These are phyloP conservation scores for Serendipita sp. DNA, from an alignment of 768 basidiomycete species.

Conservation along the genomic window DNA sequence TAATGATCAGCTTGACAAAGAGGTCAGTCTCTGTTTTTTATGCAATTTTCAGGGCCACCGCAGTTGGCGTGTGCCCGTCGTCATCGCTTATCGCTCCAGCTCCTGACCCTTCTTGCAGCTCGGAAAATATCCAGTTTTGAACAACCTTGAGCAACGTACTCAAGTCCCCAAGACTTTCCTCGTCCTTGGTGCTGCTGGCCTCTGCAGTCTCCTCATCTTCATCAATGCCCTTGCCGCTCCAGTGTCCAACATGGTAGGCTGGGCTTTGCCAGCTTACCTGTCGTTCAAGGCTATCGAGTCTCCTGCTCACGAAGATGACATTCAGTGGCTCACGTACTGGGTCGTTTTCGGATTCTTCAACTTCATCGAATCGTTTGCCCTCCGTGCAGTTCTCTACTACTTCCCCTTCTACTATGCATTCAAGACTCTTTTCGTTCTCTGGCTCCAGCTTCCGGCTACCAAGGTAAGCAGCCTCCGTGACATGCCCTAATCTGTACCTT, in stretches of 20 bases:
- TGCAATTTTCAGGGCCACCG: not conserved
- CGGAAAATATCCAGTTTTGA: conserved; percentile 70
- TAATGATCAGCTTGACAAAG: conserved; percentile 84
- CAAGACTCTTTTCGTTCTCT: conserved; percentile 83
- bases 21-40: conserved; percentile 38
- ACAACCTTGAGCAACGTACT: conserved; percentile 73
- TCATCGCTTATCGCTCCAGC: conserved; percentile 1
- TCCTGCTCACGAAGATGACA: conserved; percentile 67
- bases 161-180: conserved; percentile 86
- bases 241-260: conserved; percentile 88
- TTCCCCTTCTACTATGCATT: conserved; percentile 87
- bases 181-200: conserved; percentile 51
- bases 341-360: conserved; percentile 86
- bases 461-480: conserved; percentile 41
- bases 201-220: conserved; percentile 60
- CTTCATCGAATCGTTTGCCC: conserved; percentile 75
- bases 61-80: not conserved
- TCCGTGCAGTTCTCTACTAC: conserved; percentile 77
- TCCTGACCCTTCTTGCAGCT: conserved; percentile 18
- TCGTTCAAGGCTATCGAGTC: conserved; percentile 88
- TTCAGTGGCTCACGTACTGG: conserved; percentile 99
- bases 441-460: conserved; percentile 76
- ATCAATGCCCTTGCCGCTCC: conserved; percentile 86
- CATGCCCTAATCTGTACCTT: conserved; percentile 11
- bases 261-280: conserved; percentile 86